These are phyloP conservation scores for Elsinoe ampelina DNA, from an alignment of 2,329 filamentous ascomycete species.

Conservation along the genomic window DNA sequence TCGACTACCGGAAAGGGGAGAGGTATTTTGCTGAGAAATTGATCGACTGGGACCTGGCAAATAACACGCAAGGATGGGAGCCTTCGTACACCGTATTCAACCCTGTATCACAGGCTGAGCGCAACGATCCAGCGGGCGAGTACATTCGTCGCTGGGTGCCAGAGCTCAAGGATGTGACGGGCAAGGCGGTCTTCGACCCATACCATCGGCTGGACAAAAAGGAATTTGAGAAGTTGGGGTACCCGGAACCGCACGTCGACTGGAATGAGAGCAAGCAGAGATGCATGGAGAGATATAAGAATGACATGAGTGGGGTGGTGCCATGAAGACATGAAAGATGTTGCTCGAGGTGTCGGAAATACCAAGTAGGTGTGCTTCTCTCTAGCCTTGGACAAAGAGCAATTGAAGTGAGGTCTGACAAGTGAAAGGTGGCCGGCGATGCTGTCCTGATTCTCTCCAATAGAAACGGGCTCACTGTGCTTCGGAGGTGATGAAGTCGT, in stretches of 20 bases:
- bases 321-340: conserved; percentile 17
- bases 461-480: too few species aligned
- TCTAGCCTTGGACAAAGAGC: too few species aligned
- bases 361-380: too few species aligned
- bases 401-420: too few species aligned
- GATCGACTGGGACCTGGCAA: conserved; percentile 39
- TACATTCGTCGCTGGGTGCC: conserved; percentile 32
- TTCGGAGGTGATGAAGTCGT: too few species aligned
- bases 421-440: too few species aligned
- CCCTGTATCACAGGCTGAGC: conserved; percentile 31
- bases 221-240: conserved; percentile 42
- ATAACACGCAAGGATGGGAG: conserved; percentile 46
- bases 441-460: too few species aligned
- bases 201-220: conserved; percentile 34
- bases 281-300: conserved; percentile 36
- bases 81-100: conserved; percentile 43
- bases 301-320: conserved; percentile 34
- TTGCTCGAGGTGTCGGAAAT: neutral
- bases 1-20: conserved; percentile 43
- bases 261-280: conserved; percentile 35
- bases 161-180: conserved; percentile 31
- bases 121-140: conserved; percentile 30
- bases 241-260: conserved; percentile 38
- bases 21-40: conserved; percentile 44
- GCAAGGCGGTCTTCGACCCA: conserved; percentile 43